Evolutionary conservation across 164 flowering plant species (phyloP), one percentile per base, ranked within the genome.

Genomic region (Umbilicus rupestris): DNA sequence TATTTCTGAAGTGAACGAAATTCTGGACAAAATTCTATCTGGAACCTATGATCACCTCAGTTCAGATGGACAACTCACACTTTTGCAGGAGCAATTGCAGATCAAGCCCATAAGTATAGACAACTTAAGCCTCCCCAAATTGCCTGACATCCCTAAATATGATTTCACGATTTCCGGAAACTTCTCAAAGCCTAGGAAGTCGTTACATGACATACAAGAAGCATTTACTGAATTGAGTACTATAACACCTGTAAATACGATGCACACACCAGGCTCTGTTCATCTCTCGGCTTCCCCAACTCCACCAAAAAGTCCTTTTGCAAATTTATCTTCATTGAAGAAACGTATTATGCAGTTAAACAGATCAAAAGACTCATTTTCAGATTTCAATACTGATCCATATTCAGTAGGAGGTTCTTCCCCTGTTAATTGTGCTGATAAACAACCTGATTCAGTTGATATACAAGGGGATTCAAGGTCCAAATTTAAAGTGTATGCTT

Each of bases 41-140:
- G 16, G 60, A 22, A 64, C 70, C 57, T 50, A 55, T 66, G 82
- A 73, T 66, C 83, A 79, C 69, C 75, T 86, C 28, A 93, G 85
- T 60, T 86, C 74, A 39, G 82, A 83, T 80, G 82, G 72, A 49
- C 79, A 79, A 31, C 49, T 81, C 52, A 73, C 55, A 69, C 59
- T 79, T 60, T 73, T 92, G 79, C 80, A 81, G 72, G 88, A 87
- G 73, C 78, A 71, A 7, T 79, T 92, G 79, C 79, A 86, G 67
- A 79, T 84, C 57, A 86, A 85, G 67, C 82, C 88, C 9, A 57
- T 83, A 42, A 71, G 66, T 62, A 16, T 81, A 24, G 79, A 71
- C 31, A 83, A 78, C 19, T 60, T 84, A 49, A 28, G 35, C 60
- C 77, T 89, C 24, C 89, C 94, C 67, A 84, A 84, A 11, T 67